Percentiles rank a stretch among this genome's conserved stretches.
Conservation (phyloP, 2,329 filamentous ascomycete genomes). For the Cladophialophora psammophila region DNA sequence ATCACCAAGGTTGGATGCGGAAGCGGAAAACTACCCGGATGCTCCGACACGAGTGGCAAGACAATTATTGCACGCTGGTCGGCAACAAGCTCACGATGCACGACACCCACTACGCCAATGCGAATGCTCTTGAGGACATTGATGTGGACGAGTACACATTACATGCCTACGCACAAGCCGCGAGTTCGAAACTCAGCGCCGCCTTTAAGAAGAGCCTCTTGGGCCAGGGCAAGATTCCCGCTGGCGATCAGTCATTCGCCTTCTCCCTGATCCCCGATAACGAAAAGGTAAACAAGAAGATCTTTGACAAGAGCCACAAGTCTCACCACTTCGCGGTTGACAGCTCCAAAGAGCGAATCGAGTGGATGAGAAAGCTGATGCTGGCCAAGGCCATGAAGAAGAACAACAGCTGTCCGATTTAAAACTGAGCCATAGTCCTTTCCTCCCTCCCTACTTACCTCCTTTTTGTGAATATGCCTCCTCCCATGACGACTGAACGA, state of each 20-base stretch:
- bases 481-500: constrained; percentile 23
- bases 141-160: constrained; percentile 52
- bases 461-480: constrained; percentile 8
- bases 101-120: constrained; percentile 41
- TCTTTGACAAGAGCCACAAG: constrained; percentile 68
- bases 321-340: constrained; percentile 94
- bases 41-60: constrained; percentile 91
- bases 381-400: constrained; percentile 50
- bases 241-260: constrained; percentile 48
- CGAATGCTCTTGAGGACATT: constrained; percentile 45
- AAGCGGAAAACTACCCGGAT: constrained; percentile 90
- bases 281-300: constrained; percentile 51
- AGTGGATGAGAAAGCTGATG: constrained; percentile 71
- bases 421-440: background rate
- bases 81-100: constrained; percentile 67
- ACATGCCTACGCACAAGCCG: constrained; percentile 62
- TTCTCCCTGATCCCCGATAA: constrained; percentile 53
- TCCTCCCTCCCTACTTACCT: background rate
- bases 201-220: constrained; percentile 73
- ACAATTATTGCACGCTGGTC: constrained; percentile 86
- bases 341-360: constrained; percentile 85
- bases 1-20: constrained; percentile 88
- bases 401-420: constrained; percentile 32
- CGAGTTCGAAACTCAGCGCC: constrained; percentile 80
- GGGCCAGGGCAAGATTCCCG: constrained; percentile 48